phyloP scores from a whole-genome alignment of 495 filamentous ascomycete genomes.

The Daldinia childiae region DNA sequence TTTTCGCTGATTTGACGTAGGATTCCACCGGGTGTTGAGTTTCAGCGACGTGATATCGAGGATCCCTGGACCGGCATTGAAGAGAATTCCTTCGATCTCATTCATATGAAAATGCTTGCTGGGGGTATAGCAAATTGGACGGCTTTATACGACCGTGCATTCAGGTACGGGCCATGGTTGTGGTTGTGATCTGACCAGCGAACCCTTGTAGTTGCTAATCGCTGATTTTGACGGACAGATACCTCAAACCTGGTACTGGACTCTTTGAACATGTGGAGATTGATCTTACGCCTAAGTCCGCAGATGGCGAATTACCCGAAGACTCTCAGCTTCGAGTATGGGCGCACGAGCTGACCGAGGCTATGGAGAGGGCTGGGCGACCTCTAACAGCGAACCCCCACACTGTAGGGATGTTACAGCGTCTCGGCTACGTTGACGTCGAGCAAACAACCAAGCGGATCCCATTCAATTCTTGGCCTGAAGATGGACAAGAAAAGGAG shows the following conservation, averaged over 20 bases:
- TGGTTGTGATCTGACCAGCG: constrained; percentile 4
- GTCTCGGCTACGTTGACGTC: constrained; percentile 85
- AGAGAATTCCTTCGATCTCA: constrained; percentile 82
- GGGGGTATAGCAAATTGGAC: constrained; percentile 85
- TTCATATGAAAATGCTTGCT: constrained; percentile 82
- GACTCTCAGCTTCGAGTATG: constrained; percentile 66
- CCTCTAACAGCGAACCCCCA: constrained; percentile 73
- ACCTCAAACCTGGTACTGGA: constrained; percentile 80
- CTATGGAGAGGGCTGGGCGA: constrained; percentile 71
- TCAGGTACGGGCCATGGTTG: constrained; percentile 59
- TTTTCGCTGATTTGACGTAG: constrained; percentile 50
- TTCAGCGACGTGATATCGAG: constrained; percentile 81
- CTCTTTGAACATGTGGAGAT: constrained; percentile 94
- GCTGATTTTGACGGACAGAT: constrained; percentile 54
- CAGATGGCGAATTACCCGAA: constrained; percentile 66
- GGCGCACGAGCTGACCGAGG: constrained; percentile 74
- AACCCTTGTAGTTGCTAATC: constrained; percentile 11
- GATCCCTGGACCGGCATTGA: constrained; percentile 76
- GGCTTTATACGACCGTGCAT: constrained; percentile 74
- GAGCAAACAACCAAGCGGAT: constrained; percentile 76
- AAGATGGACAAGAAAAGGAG: constrained; percentile 71
- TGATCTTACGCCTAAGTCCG: constrained; percentile 80
- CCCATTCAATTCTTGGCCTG: constrained; percentile 82
- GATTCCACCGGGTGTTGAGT: constrained; percentile 74
- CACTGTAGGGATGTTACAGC: constrained; percentile 69